Evolutionary conservation across 2,329 filamentous ascomycete species (phyloP).

Genomic region (Ceratocystis eucalypticola): DNA sequence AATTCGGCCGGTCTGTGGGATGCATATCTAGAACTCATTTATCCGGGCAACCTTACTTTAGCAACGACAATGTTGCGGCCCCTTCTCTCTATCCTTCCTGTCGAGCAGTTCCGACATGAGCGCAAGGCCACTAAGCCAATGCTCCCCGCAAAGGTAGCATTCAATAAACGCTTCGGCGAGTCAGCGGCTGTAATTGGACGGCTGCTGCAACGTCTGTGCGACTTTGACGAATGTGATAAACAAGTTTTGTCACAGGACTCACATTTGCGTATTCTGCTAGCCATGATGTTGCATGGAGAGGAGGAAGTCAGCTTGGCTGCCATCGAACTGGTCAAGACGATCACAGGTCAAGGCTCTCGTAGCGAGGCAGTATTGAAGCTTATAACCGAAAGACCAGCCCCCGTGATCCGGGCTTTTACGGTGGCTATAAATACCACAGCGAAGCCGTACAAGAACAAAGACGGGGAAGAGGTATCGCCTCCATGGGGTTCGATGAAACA

Average conservation of each 20-base stretch:
- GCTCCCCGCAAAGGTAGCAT: slow-evolving; percentile 44
- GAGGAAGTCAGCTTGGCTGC: slow-evolving; percentile 65
- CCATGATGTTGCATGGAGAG: slow-evolving; percentile 69
- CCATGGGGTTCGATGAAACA: slow-evolving; percentile 46
- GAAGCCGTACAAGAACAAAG: slow-evolving; percentile 15
- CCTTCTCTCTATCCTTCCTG: slow-evolving; percentile 53
- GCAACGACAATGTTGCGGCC: slow-evolving; percentile 61
- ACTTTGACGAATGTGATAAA: slow-evolving; percentile 58
- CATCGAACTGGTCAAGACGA: slow-evolving; percentile 67
- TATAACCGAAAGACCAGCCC: slow-evolving; percentile 29
- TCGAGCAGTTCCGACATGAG: slow-evolving; percentile 56
- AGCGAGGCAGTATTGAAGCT: slow-evolving; percentile 37
- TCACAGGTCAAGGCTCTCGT: slow-evolving; percentile 52
- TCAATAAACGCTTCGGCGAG: slow-evolving; percentile 57
- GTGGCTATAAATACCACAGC: slow-evolving; percentile 29
- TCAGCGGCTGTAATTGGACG: slow-evolving; percentile 49
- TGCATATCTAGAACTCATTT: slow-evolving; percentile 54
- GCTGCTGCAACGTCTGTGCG: slow-evolving; percentile 64
- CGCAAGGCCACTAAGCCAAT: slow-evolving; percentile 33
- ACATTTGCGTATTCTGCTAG: slow-evolving; percentile 58
- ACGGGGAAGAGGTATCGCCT: slow-evolving; percentile 15
- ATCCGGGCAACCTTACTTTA: slow-evolving; percentile 54
- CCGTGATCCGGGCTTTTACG: slow-evolving; percentile 29
- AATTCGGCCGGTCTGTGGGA: slow-evolving; percentile 70
- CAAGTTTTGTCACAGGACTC: slow-evolving; percentile 54